Evolutionary conservation across 192 early-diverging fungal genomes (phyloP), one percentile per base, ranked within the genome.

Genomic region (Diversispora eburnea): DNA sequence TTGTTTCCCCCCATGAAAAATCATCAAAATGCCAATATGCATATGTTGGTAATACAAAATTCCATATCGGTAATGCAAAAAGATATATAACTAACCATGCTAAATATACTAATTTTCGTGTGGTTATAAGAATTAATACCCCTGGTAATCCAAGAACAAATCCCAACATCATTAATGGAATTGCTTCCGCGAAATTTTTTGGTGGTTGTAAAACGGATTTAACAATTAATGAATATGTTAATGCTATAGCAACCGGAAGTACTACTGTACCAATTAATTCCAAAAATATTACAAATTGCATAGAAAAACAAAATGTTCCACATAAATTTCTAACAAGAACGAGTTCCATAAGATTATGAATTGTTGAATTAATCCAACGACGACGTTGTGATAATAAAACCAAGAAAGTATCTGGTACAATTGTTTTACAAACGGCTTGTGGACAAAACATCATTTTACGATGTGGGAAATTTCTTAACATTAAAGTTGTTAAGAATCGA

Each of bases 231-330:
- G 88, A 84, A 9, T 85, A 81, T n/a, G 90, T 91, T 65, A 92
- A 78, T 58, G 86, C 78, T 73, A 93, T 87, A 61, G 91, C 91
- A 6, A 89, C 90, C n/a, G 92, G 92, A 55, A 93, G 79, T 39
- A 88, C 89, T 5, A 92, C 81, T 0, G 92, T 93, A 49, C 92
- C 92, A 8, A 92, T 84, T 47, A 93, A 79, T 69, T 92, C 89
- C 80, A 92, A 85, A 76, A 92, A 79, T 48, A 92, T 84, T 8
- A 91, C 89, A 78, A 93, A 91, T 82, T 92, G 92, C 88, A 90
- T 98, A 39, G 93, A 95, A 76, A 98, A 93, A 74, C 96, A 98
- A 82, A 98, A 98, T 0, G 92, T 96, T 25, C 96, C 96, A 81
- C 96, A 98, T 61, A 98, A 83, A 77, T 96, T 94, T 57, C 90